A percentile compares a stretch with the other conserved stretches of the same genome.
Conservation (phyloP, 257 asterid species). For the Lycium ferocissimum region DNA sequence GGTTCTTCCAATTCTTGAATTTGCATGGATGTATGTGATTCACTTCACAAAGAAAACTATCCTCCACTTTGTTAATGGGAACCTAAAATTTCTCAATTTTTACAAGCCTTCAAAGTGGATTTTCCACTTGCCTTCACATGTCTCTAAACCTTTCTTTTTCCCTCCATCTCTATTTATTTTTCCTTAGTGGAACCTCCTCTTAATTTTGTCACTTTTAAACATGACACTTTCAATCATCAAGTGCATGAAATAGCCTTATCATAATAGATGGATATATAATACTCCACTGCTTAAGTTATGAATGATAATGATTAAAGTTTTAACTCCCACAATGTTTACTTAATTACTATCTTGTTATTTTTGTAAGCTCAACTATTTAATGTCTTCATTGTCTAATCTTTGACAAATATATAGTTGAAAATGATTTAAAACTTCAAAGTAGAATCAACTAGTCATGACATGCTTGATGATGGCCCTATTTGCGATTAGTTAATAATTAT, state of each 20-base stretch:
- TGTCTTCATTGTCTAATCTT: background rate
- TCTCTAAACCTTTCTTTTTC: background rate
- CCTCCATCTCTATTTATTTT: background rate
- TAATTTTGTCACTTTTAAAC: background rate
- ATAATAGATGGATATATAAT: background rate
- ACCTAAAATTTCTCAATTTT: background rate
- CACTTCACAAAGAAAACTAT: background rate
- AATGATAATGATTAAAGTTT: too few species aligned
- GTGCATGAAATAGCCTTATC: background rate
- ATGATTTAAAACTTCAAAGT: too few species aligned
- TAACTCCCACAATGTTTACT: too few species aligned
- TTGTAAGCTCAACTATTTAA: too few species aligned
- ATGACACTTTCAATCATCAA: background rate
- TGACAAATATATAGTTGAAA: background rate
- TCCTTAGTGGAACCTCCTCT: background rate
- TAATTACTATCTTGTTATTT: too few species aligned
- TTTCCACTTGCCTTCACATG: background rate
- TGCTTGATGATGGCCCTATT: too few species aligned
- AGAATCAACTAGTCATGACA: too few species aligned
- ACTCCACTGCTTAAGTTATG: background rate
- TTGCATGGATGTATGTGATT: background rate
- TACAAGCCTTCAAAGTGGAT: background rate
- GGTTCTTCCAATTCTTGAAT: too few species aligned
- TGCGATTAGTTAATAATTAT: too few species aligned
- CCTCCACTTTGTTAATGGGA: background rate